phyloP scores from a whole-genome alignment of 805 yeast genomes.

The Kodamaea kakaduensis region DNA sequence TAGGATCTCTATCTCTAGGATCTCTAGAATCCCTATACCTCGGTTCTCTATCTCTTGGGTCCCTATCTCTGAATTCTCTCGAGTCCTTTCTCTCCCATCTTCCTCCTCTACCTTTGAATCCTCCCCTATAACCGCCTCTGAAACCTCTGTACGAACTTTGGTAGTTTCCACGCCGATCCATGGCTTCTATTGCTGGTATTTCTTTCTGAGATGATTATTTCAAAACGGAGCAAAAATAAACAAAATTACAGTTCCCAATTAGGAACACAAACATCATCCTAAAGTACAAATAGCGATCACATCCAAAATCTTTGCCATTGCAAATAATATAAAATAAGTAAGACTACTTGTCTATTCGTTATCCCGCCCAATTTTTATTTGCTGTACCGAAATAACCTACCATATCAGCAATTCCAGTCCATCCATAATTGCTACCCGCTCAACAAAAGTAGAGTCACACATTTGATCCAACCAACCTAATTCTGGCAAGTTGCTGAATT shows the following conservation, averaged over 20 bases:
- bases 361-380: too few species aligned
- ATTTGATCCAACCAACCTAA: too few species aligned
- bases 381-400: too few species aligned
- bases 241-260: conserved; percentile 12
- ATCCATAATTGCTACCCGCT: too few species aligned
- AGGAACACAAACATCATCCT: conserved; percentile 4
- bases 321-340: too few species aligned
- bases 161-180: conserved; percentile 8
- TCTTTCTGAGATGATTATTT: conserved; percentile 1
- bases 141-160: conserved; percentile 9
- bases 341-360: too few species aligned
- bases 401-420: too few species aligned
- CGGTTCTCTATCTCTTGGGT: conserved; percentile 2
- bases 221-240: not conserved
- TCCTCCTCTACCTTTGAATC: conserved; percentile 19
- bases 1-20: not conserved
- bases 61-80: conserved; percentile 4
- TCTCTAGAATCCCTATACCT: not conserved
- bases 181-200: not conserved
- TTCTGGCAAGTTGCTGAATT: too few species aligned
- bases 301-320: too few species aligned
- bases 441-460: too few species aligned
- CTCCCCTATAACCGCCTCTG: conserved; percentile 20
- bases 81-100: conserved; percentile 1
- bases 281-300: not conserved